A percentile compares a stretch with the other conserved stretches of the same genome.
Conservation (phyloP, 2,329 filamentous ascomycete species). For the Pyrenophora teres region DNA sequence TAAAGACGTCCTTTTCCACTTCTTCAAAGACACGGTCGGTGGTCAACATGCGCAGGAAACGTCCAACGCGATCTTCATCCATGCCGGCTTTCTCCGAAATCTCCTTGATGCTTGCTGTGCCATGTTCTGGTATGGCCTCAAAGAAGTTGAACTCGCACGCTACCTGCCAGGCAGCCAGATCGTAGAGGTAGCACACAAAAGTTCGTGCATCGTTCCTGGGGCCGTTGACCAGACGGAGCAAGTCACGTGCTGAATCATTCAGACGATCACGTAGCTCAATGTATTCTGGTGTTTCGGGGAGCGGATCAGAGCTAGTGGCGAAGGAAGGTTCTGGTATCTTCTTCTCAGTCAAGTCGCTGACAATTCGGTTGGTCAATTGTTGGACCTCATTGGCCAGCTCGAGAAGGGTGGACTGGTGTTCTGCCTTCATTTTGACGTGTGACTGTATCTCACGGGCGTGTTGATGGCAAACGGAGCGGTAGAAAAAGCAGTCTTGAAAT, state of each 20-base stretch:
- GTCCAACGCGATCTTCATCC: conserved; percentile 19
- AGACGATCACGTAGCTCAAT: conserved; percentile 18
- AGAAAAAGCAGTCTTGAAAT: background rate
- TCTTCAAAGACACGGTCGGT: conserved; percentile 26
- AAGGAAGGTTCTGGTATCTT: conserved; percentile 21
- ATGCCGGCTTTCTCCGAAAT: conserved; percentile 20
- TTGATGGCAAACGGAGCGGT: background rate
- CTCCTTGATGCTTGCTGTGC: conserved; percentile 8
- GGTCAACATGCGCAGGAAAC: conserved; percentile 21
- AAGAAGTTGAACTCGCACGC: conserved; percentile 27
- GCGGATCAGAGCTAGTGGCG: conserved; percentile 6
- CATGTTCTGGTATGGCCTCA: conserved; percentile 16
- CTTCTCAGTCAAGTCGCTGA: conserved; percentile 12
- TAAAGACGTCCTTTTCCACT: conserved; percentile 19
- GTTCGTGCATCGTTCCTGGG: conserved; percentile 19
- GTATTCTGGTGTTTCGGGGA: conserved; percentile 15
- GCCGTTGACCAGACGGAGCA: conserved; percentile 31
- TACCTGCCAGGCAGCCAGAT: conserved; percentile 28
- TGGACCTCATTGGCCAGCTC: conserved; percentile 18
- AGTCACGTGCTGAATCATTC: conserved; percentile 22
- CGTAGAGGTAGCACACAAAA: conserved; percentile 20
- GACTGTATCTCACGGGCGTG: background rate
- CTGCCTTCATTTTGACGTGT: conserved; percentile 6
- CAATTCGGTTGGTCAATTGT: conserved; percentile 15
- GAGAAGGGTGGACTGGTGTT: conserved; percentile 16